Percentiles rank a stretch among this genome's conserved stretches.
These are phyloP conservation scores for Chlamydomonas sp. DNA, from an alignment of 139 green algal genomes.

Conservation along the genomic window DNA sequence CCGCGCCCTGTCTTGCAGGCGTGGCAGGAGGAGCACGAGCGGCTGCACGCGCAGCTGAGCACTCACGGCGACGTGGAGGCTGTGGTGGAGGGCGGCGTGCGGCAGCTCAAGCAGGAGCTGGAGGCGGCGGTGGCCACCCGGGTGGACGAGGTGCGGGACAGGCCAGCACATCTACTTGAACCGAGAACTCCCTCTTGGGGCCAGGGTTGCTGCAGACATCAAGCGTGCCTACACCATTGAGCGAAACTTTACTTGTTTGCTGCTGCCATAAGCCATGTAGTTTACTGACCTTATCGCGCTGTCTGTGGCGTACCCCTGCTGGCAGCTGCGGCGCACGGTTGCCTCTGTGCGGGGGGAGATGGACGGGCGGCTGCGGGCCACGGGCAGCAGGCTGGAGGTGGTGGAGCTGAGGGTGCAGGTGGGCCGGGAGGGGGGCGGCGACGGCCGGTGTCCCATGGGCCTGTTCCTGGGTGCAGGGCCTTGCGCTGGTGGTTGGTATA, in stretches of 20 bases:
- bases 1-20: not conserved
- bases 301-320: too few relatives aligned
- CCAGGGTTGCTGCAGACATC: not conserved
- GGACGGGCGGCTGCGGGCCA: constrained; percentile 8
- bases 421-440: too few relatives aligned
- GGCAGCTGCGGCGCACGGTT: constrained; percentile 17
- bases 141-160: constrained; percentile 5
- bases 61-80: not conserved
- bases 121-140: not conserved
- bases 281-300: not conserved
- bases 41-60: not conserved
- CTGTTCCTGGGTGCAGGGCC: too few relatives aligned
- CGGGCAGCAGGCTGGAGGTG: constrained; percentile 17
- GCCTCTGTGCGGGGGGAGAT: not conserved
- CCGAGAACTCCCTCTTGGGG: not conserved
- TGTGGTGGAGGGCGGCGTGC: not conserved
- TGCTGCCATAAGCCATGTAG: not conserved
- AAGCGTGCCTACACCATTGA: not conserved
- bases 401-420: constrained; percentile 20
- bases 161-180: not conserved
- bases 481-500: too few relatives aligned
- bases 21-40: constrained; percentile 12
- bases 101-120: constrained; percentile 20
- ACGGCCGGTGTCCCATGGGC: too few relatives aligned
- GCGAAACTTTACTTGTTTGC: not conserved